These are phyloP conservation scores for Penicillium thymicola DNA, from an alignment of 2,329 filamentous ascomycete genomes.

Conservation along the genomic window DNA sequence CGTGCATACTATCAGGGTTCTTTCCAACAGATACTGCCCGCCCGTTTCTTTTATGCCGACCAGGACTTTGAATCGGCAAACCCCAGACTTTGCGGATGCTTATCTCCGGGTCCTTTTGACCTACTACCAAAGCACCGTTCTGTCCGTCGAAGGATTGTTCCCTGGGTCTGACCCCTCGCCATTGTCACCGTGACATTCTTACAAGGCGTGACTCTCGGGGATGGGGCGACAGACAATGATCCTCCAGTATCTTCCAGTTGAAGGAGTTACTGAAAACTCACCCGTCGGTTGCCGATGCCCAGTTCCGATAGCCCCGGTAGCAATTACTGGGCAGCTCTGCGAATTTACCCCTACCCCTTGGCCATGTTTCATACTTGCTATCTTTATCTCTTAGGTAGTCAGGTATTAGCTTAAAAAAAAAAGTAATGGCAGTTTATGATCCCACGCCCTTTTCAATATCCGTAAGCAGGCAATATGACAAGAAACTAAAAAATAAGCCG, in stretches of 20 bases:
- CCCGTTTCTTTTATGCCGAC: slow-evolving; percentile 18
- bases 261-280: background rate
- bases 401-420: slow-evolving; percentile 8
- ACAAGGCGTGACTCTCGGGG: slow-evolving; percentile 7
- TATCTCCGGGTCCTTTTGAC: slow-evolving; percentile 1
- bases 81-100: slow-evolving; percentile 10
- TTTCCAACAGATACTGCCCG: slow-evolving; percentile 20
- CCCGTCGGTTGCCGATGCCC: slow-evolving; percentile 4
- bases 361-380: slow-evolving; percentile 16
- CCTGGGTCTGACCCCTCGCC: slow-evolving; percentile 12
- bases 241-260: slow-evolving; percentile 1
- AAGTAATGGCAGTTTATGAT: slow-evolving; percentile 3
- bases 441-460: background rate
- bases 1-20: slow-evolving; percentile 16
- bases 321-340: slow-evolving; percentile 14
- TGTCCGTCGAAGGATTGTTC: slow-evolving; percentile 6
- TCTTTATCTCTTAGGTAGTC: slow-evolving; percentile 11
- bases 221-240: slow-evolving; percentile 8
- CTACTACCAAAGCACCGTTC: slow-evolving; percentile 8
- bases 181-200: slow-evolving; percentile 9
- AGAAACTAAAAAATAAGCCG: background rate
- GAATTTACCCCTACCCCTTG: slow-evolving; percentile 10
- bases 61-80: slow-evolving; percentile 15
- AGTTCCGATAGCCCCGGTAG: slow-evolving; percentile 1
- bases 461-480: background rate